phyloP scores from a whole-genome alignment of 805 yeast species.

The Zygoascus tannicola region DNA sequence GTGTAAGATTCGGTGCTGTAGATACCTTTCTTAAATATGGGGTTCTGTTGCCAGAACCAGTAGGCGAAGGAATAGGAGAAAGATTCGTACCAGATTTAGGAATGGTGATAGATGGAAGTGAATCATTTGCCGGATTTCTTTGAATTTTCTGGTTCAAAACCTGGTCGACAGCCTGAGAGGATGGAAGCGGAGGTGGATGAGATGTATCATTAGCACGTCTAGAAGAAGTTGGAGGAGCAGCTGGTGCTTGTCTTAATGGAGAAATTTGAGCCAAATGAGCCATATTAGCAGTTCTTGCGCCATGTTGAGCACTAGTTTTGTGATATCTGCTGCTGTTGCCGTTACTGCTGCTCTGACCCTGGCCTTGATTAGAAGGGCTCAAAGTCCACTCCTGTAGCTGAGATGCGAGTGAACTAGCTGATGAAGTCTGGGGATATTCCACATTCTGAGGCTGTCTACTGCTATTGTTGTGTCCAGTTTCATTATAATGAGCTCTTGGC shows the following conservation, averaged over 20 bases:
- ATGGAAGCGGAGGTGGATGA: background rate
- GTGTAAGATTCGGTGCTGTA: background rate
- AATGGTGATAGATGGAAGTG: conserved; percentile 4
- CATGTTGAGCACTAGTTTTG: background rate
- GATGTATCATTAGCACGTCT: conserved; percentile 1
- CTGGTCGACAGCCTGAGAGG: background rate
- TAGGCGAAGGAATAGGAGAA: conserved; percentile 4
- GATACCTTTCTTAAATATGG: conserved; percentile 1
- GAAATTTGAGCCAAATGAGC: conserved; percentile 20
- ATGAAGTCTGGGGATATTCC: background rate
- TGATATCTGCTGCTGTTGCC: background rate
- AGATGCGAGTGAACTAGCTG: conserved; percentile 3
- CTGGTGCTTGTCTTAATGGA: conserved; percentile 20
- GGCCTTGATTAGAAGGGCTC: conserved; percentile 13
- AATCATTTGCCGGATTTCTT: background rate
- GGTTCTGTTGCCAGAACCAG: background rate
- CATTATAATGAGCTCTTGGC: background rate
- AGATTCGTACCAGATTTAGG: background rate
- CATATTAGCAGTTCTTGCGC: conserved; percentile 16
- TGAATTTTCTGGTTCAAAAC: conserved; percentile 4
- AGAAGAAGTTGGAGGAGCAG: conserved; percentile 9
- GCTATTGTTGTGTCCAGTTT: background rate
- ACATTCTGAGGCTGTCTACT: background rate
- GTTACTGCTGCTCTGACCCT: background rate
- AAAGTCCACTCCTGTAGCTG: conserved; percentile 17